Base-by-base conservation (phyloP, 495 filamentous ascomycete genomes). In the Podospora conica region DNA sequence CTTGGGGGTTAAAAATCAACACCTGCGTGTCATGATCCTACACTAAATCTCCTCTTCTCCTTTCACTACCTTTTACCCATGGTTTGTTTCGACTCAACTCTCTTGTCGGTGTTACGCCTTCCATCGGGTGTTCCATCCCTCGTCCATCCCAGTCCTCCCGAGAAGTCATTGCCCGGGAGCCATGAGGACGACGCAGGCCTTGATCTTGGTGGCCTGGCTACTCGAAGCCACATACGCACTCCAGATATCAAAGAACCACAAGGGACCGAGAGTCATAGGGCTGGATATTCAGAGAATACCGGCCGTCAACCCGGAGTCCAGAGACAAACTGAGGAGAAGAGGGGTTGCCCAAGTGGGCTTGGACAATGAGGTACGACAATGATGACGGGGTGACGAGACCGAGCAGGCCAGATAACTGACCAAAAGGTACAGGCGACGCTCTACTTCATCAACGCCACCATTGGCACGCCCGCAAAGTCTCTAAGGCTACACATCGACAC, bases 401-500 rank as follows among this genome's bases (percentile, higher is more conserved):
- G 12, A 55, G 22, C 22, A 27, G 9, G 22, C 15, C 22, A 22
- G 23, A 22, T 23, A 20, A 21, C 24, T 10, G 8, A 57, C 22
- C 24, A 10, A 10, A 15, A 9, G 33, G 23, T 1, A 54, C 55
- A 87, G 83, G 79, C 86, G 78, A 83, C 80, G 53, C 77, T 91
- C 18, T 95, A 95, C 71, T 89, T 86, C 72, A 83, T 87, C 65
- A 91, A 91, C 73, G 79, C 85, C 48, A 88, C 85, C 11, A 69
- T 95, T 65, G 91, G 91, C 40, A 92, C 91, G 20, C 91, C 90
- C 21, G 69, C 81, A 22, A 87, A 88, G 69, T 76, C 69, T 5
- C 60, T 93, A n/a, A 81, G 85, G 23, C 71, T 94, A 72, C 86
- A 91, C 66, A 71, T 95, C 61, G 91, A 95, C 69, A 95, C 91